phyloP scores from a whole-genome alignment of 1,139 yeast genomes.

The Zygosaccharomyces pseudobailii region DNA sequence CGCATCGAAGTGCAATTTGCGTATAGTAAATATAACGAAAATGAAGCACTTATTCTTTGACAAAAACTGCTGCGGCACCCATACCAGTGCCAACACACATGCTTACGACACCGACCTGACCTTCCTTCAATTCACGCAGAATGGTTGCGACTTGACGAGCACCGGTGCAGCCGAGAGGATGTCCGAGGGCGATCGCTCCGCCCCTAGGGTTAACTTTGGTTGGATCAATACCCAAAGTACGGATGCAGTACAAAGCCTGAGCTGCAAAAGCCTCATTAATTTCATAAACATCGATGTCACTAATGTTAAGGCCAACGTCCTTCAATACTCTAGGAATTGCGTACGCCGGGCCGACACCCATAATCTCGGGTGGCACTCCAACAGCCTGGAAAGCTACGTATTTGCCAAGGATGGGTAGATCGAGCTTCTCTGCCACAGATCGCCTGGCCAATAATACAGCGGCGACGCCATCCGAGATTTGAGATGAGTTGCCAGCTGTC shows the following conservation, averaged over 20 bases:
- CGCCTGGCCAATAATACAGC: slow-evolving; percentile 83
- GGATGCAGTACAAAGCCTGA: slow-evolving; percentile 76
- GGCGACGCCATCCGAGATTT: slow-evolving; percentile 93
- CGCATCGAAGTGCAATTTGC: too few species aligned
- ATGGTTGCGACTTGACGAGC: slow-evolving; percentile 91
- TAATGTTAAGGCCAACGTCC: slow-evolving; percentile 55
- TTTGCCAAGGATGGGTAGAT: slow-evolving; percentile 65
- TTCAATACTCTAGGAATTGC: slow-evolving; percentile 82
- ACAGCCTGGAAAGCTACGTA: slow-evolving; percentile 70
- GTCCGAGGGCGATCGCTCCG: slow-evolving; percentile 95
- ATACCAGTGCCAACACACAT: slow-evolving; percentile 99
- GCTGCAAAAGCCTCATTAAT: slow-evolving; percentile 96
- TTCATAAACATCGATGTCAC: slow-evolving; percentile 73
- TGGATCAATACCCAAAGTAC: slow-evolving; percentile 58
- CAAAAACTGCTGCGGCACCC: slow-evolving; percentile 91
- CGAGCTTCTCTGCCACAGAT: slow-evolving; percentile 73
- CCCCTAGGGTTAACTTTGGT: slow-evolving; percentile 85
- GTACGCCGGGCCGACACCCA: slow-evolving; percentile 96
- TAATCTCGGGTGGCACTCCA: slow-evolving; percentile 94
- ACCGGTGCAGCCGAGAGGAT: slow-evolving; percentile 94
- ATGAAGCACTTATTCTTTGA: slow-evolving; percentile 51
- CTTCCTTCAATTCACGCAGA: slow-evolving; percentile 69
- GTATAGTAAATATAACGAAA: too few species aligned
- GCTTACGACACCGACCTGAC: slow-evolving; percentile 83
- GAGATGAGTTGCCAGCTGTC: slow-evolving; percentile 95